These are phyloP conservation scores for Globisporangium yorkense DNA, from an alignment of 352 stramenopile species.

Conservation along the genomic window DNA sequence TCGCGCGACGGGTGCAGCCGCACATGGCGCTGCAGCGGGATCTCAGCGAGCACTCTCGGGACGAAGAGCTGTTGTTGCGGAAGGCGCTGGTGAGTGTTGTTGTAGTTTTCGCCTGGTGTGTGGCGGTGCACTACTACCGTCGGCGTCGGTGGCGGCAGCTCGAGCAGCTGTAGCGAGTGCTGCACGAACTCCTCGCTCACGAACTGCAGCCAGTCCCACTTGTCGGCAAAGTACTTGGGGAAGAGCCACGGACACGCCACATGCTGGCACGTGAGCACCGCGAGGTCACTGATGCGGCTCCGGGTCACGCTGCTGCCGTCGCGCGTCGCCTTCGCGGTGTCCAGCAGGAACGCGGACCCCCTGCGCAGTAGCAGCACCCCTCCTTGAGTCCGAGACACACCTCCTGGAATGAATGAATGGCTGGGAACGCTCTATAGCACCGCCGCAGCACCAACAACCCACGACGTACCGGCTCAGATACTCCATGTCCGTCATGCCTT, in stretches of 20 bases:
- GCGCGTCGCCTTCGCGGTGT: constrained; percentile 6
- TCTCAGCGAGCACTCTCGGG: constrained; percentile 42
- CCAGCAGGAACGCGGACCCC: constrained; percentile 59
- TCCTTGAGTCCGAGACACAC: neutral
- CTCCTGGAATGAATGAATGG: neutral
- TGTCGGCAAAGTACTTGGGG: constrained; percentile 66
- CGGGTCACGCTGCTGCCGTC: neutral
- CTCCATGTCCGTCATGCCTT: constrained; percentile 67
- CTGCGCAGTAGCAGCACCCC: constrained; percentile 16
- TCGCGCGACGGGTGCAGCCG: constrained; percentile 49
- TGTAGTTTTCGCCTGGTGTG: neutral
- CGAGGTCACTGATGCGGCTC: constrained; percentile 5
- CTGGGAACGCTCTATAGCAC: neutral
- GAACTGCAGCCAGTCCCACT: constrained; percentile 81
- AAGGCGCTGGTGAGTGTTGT: neutral
- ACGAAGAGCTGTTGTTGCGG: constrained; percentile 3
- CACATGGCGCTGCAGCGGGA: constrained; percentile 46
- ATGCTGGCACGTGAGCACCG: constrained; percentile 72
- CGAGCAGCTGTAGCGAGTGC: constrained; percentile 64
- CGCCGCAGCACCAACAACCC: no score
- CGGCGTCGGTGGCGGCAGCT: constrained; percentile 11
- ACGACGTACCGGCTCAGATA: constrained; percentile 59
- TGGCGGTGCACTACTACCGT: neutral
- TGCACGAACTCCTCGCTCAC: constrained; percentile 70
- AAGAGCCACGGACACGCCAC: constrained; percentile 80